Conservation (phyloP, 345 rosid species). For the Reutealis trisperma region DNA sequence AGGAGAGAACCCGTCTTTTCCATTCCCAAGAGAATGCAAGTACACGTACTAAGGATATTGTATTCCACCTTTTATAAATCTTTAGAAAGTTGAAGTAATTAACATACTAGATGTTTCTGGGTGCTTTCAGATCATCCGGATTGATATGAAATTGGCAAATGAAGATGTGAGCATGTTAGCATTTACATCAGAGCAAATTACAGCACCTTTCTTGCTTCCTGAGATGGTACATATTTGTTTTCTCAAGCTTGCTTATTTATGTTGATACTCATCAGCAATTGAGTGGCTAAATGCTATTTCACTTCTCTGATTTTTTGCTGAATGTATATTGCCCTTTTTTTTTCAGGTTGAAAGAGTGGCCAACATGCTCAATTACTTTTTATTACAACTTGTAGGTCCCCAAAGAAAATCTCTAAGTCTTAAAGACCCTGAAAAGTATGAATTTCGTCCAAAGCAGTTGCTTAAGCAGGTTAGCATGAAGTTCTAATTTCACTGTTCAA, state of each 20-base stretch:
- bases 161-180: conserved; percentile 95
- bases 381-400: conserved; percentile 96
- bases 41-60: neutral
- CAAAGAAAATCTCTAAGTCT: conserved; percentile 86
- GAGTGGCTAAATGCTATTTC: neutral
- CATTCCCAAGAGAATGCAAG: conserved; percentile 95
- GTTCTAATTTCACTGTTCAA: neutral
- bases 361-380: conserved; percentile 92
- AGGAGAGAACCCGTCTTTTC: conserved; percentile 90
- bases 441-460: conserved; percentile 90
- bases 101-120: conserved; percentile 13
- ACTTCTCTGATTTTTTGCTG: neutral
- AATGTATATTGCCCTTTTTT: conserved; percentile 7
- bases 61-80: neutral
- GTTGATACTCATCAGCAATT: neutral
- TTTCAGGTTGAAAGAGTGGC: conserved; percentile 94
- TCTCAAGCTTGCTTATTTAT: conserved; percentile 1
- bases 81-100: conserved; percentile 1
- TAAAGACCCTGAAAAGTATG: conserved; percentile 96
- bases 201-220: conserved; percentile 93
- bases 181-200: conserved; percentile 93
- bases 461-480: conserved; percentile 73
- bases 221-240: conserved; percentile 70
- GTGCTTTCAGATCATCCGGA: conserved; percentile 71
- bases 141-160: conserved; percentile 97